Evolutionary conservation across 345 rosid species (phyloP), one percentile per base, ranked within the genome.

Genomic region (Citrus australasica): DNA sequence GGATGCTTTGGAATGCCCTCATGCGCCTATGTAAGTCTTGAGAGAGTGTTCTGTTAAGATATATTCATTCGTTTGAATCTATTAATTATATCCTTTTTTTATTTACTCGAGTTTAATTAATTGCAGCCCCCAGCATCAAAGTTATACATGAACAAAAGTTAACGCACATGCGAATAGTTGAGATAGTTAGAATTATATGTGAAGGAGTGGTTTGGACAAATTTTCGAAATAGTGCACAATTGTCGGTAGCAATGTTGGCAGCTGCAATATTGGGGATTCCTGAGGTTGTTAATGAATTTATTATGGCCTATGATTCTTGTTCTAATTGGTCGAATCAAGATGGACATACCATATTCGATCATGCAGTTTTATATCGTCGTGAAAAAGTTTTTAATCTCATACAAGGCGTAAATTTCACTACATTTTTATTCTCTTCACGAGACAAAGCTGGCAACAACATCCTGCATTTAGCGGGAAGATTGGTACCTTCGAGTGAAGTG

Each of bases 351-450:
- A 22, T 73, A 22, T 73, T 73, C 35, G 42, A 72, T n/a, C 25
- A 60, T 17, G 78, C 84, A 5, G 84, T 81, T 24, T 5, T 22
- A 35, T 35, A 35, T 35, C 7, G 7, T 6, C 37, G 37, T 35
- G 37, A 35, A 35, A 35, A 35, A 5, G 37, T 35, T 35, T 35
- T 35, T 35, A 35, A 35, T 35, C 37, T 35, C 37, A 35, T 35
- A 35, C 37, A 35, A 35, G 37, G 1, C 7, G 37, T 35, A 35
- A 35, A 35, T 5, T 35, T 35, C 37, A 35, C 37, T 5, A 35
- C 37, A 35, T 35, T 35, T 35, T 35, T 13, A 35, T 35, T 35
- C 37, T 35, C 37, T 35, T 5, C 7, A 35, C 7, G 7, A 35
- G 37, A 35, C 7, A 35, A 35, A 35, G 7, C 7, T 35, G 37